Evolutionary conservation across 345 rosid species (phyloP), one percentile per base, ranked within the genome.

Genomic region (Salix udensis): DNA sequence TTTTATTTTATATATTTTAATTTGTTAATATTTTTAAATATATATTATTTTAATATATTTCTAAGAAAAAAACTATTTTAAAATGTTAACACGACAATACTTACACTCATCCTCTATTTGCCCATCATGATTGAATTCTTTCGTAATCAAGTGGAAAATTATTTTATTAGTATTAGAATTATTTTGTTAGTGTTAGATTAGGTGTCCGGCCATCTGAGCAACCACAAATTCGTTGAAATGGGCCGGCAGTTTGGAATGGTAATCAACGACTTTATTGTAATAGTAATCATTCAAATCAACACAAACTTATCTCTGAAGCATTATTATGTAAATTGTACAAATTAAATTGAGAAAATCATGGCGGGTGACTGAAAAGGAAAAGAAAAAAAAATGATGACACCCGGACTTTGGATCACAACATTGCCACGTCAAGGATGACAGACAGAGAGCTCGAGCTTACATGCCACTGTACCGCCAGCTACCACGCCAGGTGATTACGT

Each of bases 191-290:
- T 6, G 3, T 7, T 53, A 40, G 10, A 24, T 44, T 26, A 44
- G 23, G 72, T 44, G 72, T 4, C 30, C 55, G 11, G 34, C 71
- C 72, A 69, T 55, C 60, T 16, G 64, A 39, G 67, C 67, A 11
- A 14, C 67, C 21, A 21, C 80, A 39, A 66, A 66, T 78, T 78
- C 31, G 44, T 72, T 55, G 67, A 53, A 39, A 21, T 52, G 72
- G 55, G 53, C 42, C 73, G 7, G 23, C 44, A 34, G 42, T 5
- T 4, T 19, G 65, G 64, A 70, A 34, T 28, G 24, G 42, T 48
- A 48, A 72, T 53, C 65, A 34, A 71, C 24, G 65, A 34, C 16
- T 72, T 53, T 21, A 34, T 31, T 30, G n/a, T 7, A 18, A 48
- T 70, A 30, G 30, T 15, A 34, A 66, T 11, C 62, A 70, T 52